Evolutionary conservation across 1,284 basidiomycete genomes (phyloP).

Genomic region (Ceratorhiza oryzae-sativae): DNA sequence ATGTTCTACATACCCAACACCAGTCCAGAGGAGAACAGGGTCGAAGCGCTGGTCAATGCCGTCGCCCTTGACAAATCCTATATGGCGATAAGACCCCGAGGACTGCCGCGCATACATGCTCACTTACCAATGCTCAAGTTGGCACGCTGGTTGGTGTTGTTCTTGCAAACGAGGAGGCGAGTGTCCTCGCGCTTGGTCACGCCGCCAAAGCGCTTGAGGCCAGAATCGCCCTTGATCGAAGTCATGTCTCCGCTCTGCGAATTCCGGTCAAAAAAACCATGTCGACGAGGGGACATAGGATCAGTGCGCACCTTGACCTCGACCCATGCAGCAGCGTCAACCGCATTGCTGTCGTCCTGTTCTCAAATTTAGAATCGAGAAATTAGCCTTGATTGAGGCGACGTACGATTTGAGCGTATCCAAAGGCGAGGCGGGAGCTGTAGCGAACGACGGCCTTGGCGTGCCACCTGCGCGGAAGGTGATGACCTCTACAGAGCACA

Average conservation of each 20-base stretch:
- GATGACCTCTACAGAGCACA: constrained; percentile 1
- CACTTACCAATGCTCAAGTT: constrained; percentile 31
- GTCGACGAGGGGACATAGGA: no score
- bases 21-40: constrained; percentile 18
- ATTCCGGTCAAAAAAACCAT: neutral
- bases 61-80: constrained; percentile 30
- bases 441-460: constrained; percentile 1
- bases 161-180: constrained; percentile 37
- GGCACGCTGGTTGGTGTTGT: constrained; percentile 24
- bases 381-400: neutral
- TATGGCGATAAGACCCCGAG: neutral
- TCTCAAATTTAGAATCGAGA: neutral
- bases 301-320: neutral
- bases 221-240: neutral
- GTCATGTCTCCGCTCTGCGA: constrained; percentile 26
- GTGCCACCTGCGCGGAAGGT: constrained; percentile 5
- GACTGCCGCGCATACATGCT: neutral
- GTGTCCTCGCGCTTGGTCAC: constrained; percentile 5
- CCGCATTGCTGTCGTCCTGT: constrained; percentile 1
- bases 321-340: constrained; percentile 17
- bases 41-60: constrained; percentile 28
- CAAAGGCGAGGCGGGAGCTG: neutral
- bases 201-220: constrained; percentile 18
- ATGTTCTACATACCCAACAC: constrained; percentile 3
- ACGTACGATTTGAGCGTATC: neutral